Percentiles rank a stretch among this genome's conserved stretches.
These are phyloP conservation scores for Choanephora cucurbitarum DNA, from an alignment of 371 early-diverging fungal species.

Conservation along the genomic window DNA sequence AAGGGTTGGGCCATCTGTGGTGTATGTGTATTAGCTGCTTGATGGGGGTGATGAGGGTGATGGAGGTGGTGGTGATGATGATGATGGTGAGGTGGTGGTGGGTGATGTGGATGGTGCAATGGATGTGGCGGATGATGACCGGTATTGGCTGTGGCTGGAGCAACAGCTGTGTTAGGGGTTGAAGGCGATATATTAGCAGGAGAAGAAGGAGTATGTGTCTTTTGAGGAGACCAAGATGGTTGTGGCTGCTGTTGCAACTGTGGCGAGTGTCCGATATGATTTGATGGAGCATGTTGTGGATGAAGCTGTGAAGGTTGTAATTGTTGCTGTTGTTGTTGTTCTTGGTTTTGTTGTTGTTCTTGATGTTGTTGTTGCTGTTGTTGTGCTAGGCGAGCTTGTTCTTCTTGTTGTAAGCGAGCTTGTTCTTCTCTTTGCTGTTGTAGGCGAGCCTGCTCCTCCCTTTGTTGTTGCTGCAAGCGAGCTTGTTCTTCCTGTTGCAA, in stretches of 20 bases:
- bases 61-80: not conserved
- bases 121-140: not conserved
- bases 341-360: conserved; percentile 1
- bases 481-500: conserved; percentile 1
- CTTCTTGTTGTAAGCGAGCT: conserved; percentile 4
- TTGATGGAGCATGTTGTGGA: not conserved
- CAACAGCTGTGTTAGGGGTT: not conserved
- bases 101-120: not conserved
- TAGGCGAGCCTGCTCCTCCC: not conserved
- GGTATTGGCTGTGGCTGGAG: not conserved
- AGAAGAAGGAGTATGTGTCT: not conserved
- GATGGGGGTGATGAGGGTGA: not conserved
- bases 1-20: conserved; percentile 5
- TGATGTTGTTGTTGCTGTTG: conserved; percentile 23
- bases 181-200: no score
- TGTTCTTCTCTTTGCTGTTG: conserved; percentile 4
- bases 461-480: not conserved
- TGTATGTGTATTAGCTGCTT: not conserved
- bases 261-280: not conserved
- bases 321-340: conserved; percentile 8
- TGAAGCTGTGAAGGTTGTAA: not conserved
- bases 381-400: conserved; percentile 11
- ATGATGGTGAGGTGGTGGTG: not conserved
- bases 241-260: not conserved
- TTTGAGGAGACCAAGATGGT: not conserved